phyloP scores from a whole-genome alignment of 768 basidiomycete genomes.

The Boletus barrowsii region DNA sequence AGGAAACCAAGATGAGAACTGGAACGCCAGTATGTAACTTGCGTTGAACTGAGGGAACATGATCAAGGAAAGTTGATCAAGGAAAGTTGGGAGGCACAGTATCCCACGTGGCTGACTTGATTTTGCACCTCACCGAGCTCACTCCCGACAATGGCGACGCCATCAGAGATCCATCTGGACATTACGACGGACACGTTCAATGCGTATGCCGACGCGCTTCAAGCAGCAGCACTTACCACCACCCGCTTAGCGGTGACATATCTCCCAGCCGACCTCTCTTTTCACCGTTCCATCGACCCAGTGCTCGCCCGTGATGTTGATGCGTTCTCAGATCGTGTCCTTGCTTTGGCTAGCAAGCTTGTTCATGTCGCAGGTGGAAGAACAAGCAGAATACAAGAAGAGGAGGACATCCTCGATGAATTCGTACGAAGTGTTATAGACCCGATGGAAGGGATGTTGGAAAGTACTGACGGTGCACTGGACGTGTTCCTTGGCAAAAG shows the following conservation, averaged over 20 bases:
- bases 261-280: slow-evolving; percentile 78
- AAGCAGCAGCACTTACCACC: slow-evolving; percentile 57
- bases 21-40: slow-evolving; percentile 63
- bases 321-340: slow-evolving; percentile 58
- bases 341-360: slow-evolving; percentile 64
- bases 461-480: slow-evolving; percentile 80
- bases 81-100: no score
- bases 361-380: slow-evolving; percentile 48
- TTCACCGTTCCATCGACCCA: slow-evolving; percentile 83
- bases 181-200: slow-evolving; percentile 40
- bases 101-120: slow-evolving; percentile 8
- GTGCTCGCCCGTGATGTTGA: slow-evolving; percentile 71
- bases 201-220: slow-evolving; percentile 54
- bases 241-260: slow-evolving; percentile 55
- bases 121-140: slow-evolving; percentile 1
- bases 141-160: slow-evolving; percentile 11
- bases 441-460: slow-evolving; percentile 78
- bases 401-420: slow-evolving; percentile 83
- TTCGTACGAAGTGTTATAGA: slow-evolving; percentile 80
- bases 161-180: background rate
- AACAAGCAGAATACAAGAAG: slow-evolving; percentile 43
- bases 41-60: slow-evolving; percentile 52
- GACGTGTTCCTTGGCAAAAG: slow-evolving; percentile 73
- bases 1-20: slow-evolving; percentile 86
- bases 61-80: background rate